Evolutionary conservation across 1,284 basidiomycete species (phyloP), one percentile per base, ranked within the genome.

Genomic region (Trametes pubescens): DNA sequence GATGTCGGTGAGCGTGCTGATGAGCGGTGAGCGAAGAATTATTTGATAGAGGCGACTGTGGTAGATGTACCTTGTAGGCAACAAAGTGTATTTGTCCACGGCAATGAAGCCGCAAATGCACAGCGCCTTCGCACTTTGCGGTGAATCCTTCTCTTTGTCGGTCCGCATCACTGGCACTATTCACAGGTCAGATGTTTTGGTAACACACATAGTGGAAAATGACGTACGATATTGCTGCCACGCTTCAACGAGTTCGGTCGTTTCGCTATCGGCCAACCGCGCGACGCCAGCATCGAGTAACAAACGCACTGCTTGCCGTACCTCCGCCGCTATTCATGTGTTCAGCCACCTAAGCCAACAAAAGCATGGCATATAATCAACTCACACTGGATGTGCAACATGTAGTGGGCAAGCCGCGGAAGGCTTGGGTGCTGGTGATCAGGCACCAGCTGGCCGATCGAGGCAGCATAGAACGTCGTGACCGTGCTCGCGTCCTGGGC

Each of bases 81-180:
- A 80, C 4, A 94, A 78, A 59, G 85, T 90, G 73, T 93, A 94
- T 69, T 92, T 91, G 72, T 94, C 90, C 22, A 91, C 81, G 0
- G 95, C 94, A 51, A 98, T 85, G 65, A 91, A 90, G 0, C 95
- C 95, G 51, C 94, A 89, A 18, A 97, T 80, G 51, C 93, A 90
- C 2, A 97, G 78, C 0, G 94, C 89, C 18, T 90, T 80, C 0
- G 90, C 90, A 0, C 89, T 84, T 10, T 77, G 79, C 0, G 80
- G 74, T 1, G 83, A 82, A 68, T 89, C 84, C 54, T 81, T 83
- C 51, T 87, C 82, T 0, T 80, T 80, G 16, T 84, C 80, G 0
- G 86, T 80, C 63, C 88, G 87, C 22, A 88, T 75, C 52, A 82
- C 85, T 0, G 94, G 94, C n/a, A 96, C 93, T 94, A 63, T 13